Evolutionary conservation across 2,329 filamentous ascomycete genomes (phyloP), one percentile per base, ranked within the genome.

Genomic region (Dactylonectria macrodidyma): DNA sequence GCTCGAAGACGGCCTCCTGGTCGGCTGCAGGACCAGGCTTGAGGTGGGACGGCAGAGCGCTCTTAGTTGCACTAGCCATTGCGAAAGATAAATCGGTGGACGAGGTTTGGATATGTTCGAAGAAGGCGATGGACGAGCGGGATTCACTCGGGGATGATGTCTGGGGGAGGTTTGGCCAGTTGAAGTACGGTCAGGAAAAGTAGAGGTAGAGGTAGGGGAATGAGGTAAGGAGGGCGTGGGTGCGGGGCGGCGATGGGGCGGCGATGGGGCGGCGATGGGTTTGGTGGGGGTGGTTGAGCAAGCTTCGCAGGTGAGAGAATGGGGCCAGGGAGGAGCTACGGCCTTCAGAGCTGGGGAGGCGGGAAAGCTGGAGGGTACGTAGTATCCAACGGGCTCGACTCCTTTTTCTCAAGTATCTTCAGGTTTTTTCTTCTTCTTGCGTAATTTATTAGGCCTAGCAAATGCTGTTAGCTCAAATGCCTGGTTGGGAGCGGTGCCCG

Each of bases 41-140:
- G 78, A 98, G 88, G 87, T 97, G 95, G 50, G 93, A 87, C 72
- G 95, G 94, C 76, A 98, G 86, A 72, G 93, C 93, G 84, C 89
- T 91, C 86, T 90, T 94, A 76, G 91, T 85, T 75, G 86, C 85
- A 78, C 89, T 87, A 72, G 93, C 91, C 92, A 95, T 95, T 77
- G 78, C 84, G 78, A 74, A 66, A 58, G 71, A 70, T 63, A 50
- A 38, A 59, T 58, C 67, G 61, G 59, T 64, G 57, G 54, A 62
- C 62, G 47, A 44, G 34, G 19, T 61, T 60, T 52, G 56, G 46
- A 41, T 38, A 52, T 47, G 41, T 48, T 72, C 36, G 50, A 68
- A 34, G 51, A 54, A 58, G 36, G 46, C 30, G 68, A 22, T 34
- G 48, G 51, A 30, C 8, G 30, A 54, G 51, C 52, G 44, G 60